Evolutionary conservation across 2,329 filamentous ascomycete genomes (phyloP).

Genomic region (Colletotrichum horii): DNA sequence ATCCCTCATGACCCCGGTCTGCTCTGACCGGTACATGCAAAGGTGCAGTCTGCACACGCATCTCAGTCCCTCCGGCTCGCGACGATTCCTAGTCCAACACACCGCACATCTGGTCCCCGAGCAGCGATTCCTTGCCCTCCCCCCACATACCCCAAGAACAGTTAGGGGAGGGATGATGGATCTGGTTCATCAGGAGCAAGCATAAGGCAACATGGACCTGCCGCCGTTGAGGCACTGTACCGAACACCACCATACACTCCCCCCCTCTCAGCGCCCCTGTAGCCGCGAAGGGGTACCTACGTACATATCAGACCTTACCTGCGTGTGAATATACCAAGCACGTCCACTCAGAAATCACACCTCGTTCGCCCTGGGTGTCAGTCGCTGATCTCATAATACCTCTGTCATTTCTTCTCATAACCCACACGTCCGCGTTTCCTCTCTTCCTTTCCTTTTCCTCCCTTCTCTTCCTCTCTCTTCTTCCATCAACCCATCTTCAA

Average conservation of each 20-base stretch:
- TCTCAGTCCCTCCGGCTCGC: background rate
- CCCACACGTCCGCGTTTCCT: background rate
- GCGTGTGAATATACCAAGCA: background rate
- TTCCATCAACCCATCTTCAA: background rate
- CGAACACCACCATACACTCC: background rate
- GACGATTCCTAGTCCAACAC: slow-evolving; percentile 20
- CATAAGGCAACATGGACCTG: slow-evolving; percentile 5
- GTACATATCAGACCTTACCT: background rate
- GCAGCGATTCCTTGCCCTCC: slow-evolving; percentile 5
- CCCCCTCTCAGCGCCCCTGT: background rate
- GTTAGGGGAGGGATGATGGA: slow-evolving; percentile 15
- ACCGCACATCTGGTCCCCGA: slow-evolving; percentile 23
- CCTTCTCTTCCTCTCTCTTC: background rate
- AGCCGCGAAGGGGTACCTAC: slow-evolving; percentile 6
- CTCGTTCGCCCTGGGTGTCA: background rate
- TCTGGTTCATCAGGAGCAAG: slow-evolving; percentile 19
- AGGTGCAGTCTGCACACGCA: slow-evolving; percentile 2
- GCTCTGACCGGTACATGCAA: slow-evolving; percentile 20
- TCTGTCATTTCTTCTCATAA: slow-evolving; percentile 12
- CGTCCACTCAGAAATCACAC: slow-evolving; percentile 10
- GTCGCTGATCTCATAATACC: slow-evolving; percentile 18
- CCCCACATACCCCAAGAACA: slow-evolving; percentile 6
- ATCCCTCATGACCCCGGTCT: background rate
- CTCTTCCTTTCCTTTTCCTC: background rate
- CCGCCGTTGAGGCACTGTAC: slow-evolving; percentile 14